These are phyloP conservation scores for Tricholoma bakamatsutake DNA, from an alignment of 768 basidiomycete genomes.

Conservation along the genomic window DNA sequence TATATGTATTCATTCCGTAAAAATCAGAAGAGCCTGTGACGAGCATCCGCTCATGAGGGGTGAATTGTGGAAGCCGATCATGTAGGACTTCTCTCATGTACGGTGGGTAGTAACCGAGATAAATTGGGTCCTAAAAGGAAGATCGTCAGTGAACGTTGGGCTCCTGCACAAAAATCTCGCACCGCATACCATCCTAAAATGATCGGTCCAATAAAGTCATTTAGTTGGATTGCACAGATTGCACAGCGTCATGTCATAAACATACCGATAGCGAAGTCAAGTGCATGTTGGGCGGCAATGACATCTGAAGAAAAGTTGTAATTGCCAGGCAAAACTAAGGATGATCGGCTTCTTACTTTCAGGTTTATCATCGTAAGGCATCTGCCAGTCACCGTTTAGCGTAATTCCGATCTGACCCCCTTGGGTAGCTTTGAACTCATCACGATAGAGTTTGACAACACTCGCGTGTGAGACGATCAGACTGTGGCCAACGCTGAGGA, in stretches of 20 bases:
- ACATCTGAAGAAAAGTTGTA: constrained; percentile 37
- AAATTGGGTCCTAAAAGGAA: constrained; percentile 50
- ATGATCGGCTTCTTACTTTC: constrained; percentile 45
- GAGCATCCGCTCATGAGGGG: constrained; percentile 46
- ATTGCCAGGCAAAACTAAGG: background rate
- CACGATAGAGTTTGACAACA: constrained; percentile 61
- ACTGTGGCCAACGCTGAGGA: constrained; percentile 56
- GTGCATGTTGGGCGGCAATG: constrained; percentile 63
- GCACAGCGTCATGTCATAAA: constrained; percentile 2
- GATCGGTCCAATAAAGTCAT: constrained; percentile 16
- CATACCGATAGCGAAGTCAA: constrained; percentile 66
- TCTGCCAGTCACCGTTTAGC: constrained; percentile 69
- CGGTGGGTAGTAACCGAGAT: constrained; percentile 64
- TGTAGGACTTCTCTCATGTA: constrained; percentile 52
- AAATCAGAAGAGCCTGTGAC: constrained; percentile 66
- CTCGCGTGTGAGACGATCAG: constrained; percentile 66
- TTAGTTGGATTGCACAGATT: constrained; percentile 13
- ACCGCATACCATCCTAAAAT: constrained; percentile 54
- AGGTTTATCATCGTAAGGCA: constrained; percentile 63
- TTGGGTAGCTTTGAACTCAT: constrained; percentile 57
- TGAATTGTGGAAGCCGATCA: constrained; percentile 53
- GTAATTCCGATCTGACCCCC: constrained; percentile 75
- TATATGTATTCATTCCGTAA: constrained; percentile 71
- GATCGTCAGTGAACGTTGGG: background rate
- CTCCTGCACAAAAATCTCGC: constrained; percentile 20